phyloP scores from a whole-genome alignment of 495 filamentous ascomycete genomes.

The Physcia stellaris region DNA sequence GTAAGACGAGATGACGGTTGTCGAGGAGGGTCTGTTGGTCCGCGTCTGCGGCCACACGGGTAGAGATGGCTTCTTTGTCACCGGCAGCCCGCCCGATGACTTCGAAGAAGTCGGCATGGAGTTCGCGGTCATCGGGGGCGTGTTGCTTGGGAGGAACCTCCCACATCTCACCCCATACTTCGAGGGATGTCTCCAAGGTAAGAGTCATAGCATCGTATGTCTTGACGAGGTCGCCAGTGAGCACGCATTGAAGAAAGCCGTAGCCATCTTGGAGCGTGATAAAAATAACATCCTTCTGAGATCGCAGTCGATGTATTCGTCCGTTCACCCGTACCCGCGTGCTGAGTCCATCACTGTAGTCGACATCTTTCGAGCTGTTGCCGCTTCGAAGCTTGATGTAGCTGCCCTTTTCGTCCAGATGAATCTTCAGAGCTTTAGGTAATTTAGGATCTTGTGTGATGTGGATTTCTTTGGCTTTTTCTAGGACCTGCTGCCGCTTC shows the following conservation, averaged over 20 bases:
- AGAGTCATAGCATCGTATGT: conserved; percentile 86
- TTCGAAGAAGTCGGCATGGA: conserved; percentile 88
- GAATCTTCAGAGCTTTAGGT: conserved; percentile 63
- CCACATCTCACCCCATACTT: conserved; percentile 78
- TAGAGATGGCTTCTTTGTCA: conserved; percentile 89
- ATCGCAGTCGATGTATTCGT: conserved; percentile 69
- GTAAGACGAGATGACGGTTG: conserved; percentile 81
- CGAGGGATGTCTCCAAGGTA: conserved; percentile 78
- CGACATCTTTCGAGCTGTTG: conserved; percentile 20
- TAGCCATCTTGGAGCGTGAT: conserved; percentile 80
- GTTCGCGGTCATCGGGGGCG: conserved; percentile 77
- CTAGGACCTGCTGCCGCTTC: conserved; percentile 49
- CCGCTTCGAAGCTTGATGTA: conserved; percentile 48
- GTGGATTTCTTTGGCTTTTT: conserved; percentile 79
- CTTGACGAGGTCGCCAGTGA: conserved; percentile 73
- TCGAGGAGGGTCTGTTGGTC: conserved; percentile 74
- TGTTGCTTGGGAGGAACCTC: conserved; percentile 65
- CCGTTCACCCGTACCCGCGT: conserved; percentile 74
- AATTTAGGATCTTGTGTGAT: conserved; percentile 70
- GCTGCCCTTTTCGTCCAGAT: conserved; percentile 49
- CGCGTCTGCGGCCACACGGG: conserved; percentile 66
- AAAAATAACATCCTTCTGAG: conserved; percentile 81
- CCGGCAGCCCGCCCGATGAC: conserved; percentile 74
- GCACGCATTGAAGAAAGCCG: conserved; percentile 76
- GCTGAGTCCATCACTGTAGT: conserved; percentile 21